These are phyloP conservation scores for Puccinia polysora DNA, from an alignment of 1,284 basidiomycete genomes.

Conservation along the genomic window DNA sequence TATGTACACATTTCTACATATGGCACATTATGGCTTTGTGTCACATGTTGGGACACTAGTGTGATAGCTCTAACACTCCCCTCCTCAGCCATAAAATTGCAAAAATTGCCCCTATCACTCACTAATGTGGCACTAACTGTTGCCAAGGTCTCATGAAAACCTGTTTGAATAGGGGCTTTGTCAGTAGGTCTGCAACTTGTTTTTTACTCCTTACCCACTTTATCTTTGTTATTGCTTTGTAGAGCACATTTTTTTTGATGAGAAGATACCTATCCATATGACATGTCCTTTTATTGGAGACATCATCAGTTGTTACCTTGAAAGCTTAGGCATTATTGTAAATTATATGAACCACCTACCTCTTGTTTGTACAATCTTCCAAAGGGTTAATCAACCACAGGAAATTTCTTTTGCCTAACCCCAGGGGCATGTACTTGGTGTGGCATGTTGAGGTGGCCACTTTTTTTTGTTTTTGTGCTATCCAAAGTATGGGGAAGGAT, in stretches of 20 bases:
- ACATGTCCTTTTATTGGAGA: slow-evolving; percentile 3
- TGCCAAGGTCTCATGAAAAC: no score
- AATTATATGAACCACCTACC: background rate
- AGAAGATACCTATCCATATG: slow-evolving; percentile 12
- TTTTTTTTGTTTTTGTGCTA: background rate
- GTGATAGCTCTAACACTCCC: no score
- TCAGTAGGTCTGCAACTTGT: slow-evolving; percentile 4
- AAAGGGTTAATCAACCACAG: background rate
- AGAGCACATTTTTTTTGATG: background rate
- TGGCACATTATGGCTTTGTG: no score
- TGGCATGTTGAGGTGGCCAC: slow-evolving; percentile 16
- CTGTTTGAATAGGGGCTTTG: background rate
- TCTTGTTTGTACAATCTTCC: background rate
- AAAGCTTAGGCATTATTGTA: slow-evolving; percentile 1
- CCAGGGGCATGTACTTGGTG: slow-evolving; percentile 15
- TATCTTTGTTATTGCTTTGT: background rate
- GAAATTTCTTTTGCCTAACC: background rate
- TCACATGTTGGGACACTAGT: no score
- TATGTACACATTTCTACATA: no score
- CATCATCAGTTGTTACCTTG: background rate
- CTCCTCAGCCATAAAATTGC: no score
- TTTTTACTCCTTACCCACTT: background rate
- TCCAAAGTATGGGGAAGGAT: background rate
- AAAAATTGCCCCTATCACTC: no score
- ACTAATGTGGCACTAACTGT: no score